phyloP scores from a whole-genome alignment of 2,329 filamentous ascomycete genomes.

The Aphanocladium album region DNA sequence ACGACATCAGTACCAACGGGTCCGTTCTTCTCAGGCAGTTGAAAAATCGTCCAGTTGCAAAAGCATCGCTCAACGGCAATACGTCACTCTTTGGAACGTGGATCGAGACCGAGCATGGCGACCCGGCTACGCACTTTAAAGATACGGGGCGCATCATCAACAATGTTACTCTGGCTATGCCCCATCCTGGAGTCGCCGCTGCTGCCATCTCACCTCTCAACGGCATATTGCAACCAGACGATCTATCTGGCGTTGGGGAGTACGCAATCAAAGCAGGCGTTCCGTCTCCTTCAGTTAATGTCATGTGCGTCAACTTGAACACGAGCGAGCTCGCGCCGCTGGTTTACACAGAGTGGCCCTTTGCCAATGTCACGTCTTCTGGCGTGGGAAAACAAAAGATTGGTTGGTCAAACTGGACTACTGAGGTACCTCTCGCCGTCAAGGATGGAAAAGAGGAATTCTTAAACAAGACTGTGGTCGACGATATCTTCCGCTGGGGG shows the following conservation, averaged over 20 bases:
- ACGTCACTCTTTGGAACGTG: constrained; percentile 65
- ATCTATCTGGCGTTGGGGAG: constrained; percentile 60
- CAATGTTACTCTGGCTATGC: constrained; percentile 73
- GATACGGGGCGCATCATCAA: constrained; percentile 57
- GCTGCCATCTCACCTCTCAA: constrained; percentile 60
- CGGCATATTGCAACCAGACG: constrained; percentile 62
- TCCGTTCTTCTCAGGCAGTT: constrained; percentile 38
- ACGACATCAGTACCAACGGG: constrained; percentile 36
- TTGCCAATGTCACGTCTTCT: constrained; percentile 29
- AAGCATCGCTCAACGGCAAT: constrained; percentile 64
- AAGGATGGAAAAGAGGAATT: constrained; percentile 27
- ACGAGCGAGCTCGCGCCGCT: constrained; percentile 56
- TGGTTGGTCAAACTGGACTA: constrained; percentile 32
- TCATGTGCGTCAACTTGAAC: constrained; percentile 65
- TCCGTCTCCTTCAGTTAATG: constrained; percentile 65
- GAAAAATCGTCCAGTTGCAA: constrained; percentile 50
- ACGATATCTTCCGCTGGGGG: constrained; percentile 68
- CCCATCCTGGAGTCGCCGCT: constrained; percentile 62
- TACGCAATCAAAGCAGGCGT: constrained; percentile 66
- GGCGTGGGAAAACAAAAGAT: constrained; percentile 29
- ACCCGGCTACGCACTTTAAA: constrained; percentile 47
- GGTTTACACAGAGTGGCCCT: constrained; percentile 58
- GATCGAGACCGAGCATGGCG: constrained; percentile 52
- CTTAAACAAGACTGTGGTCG: constrained; percentile 55
- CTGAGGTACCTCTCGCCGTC: constrained; percentile 31